phyloP scores from a whole-genome alignment of 768 basidiomycete species.

The Suillus fuscotomentosus region DNA sequence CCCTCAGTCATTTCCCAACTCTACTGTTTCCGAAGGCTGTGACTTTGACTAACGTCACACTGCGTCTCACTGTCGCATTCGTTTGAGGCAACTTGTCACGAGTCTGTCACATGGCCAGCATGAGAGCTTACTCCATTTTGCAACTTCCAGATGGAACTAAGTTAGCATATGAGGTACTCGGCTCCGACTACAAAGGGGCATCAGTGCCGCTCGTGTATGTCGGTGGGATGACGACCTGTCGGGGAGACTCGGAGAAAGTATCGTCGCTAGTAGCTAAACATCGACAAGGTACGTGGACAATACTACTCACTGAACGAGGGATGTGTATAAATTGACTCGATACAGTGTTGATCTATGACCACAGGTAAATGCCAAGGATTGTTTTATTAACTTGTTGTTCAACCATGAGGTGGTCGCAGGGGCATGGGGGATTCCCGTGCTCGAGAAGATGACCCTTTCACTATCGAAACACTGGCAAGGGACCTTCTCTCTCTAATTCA shows the following conservation, averaged over 20 bases:
- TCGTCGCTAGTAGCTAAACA: background rate
- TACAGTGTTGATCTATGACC: conserved; percentile 45
- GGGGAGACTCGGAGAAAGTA: conserved; percentile 38
- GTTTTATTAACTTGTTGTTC: background rate
- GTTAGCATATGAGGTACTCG: conserved; percentile 42
- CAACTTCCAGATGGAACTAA: conserved; percentile 42
- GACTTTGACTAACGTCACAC: too few species aligned
- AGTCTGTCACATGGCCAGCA: background rate
- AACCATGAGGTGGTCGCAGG: conserved; percentile 18
- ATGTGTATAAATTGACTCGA: background rate
- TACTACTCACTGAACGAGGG: background rate
- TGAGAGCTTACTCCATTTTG: conserved; percentile 16
- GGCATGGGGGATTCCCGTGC: conserved; percentile 46
- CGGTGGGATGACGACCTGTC: conserved; percentile 38
- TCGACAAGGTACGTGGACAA: conserved; percentile 1
- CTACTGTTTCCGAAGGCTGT: too few species aligned
- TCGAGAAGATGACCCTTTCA: conserved; percentile 35
- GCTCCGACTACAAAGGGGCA: conserved; percentile 32
- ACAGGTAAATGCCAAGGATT: conserved; percentile 22
- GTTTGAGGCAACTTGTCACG: background rate
- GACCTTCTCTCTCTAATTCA: conserved; percentile 42
- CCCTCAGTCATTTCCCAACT: too few species aligned
- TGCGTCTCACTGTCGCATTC: too few species aligned
- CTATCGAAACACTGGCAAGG: conserved; percentile 44
- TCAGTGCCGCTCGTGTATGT: conserved; percentile 40